These are phyloP conservation scores for Penicillium sp. DNA, from an alignment of 2,329 filamentous ascomycete species.

Conservation along the genomic window DNA sequence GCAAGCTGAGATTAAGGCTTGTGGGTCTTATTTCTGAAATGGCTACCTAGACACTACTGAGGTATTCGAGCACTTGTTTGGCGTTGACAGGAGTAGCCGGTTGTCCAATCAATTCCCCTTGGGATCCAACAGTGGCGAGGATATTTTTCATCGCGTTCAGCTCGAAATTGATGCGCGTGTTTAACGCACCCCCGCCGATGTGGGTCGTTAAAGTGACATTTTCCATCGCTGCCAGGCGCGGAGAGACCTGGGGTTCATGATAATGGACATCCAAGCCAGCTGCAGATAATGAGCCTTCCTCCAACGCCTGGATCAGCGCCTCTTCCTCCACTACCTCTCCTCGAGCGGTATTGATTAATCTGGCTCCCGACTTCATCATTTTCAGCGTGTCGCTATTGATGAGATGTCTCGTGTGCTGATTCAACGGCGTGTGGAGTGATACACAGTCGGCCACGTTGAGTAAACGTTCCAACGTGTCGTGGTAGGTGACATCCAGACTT, in stretches of 20 bases:
- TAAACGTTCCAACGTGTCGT: constrained; percentile 1
- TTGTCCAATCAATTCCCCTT: constrained; percentile 6
- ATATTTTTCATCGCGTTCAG: constrained; percentile 51
- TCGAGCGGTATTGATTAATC: constrained; percentile 59
- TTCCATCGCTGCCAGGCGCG: constrained; percentile 42
- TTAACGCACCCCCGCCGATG: constrained; percentile 53
- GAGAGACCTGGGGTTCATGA: constrained; percentile 57
- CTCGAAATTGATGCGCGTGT: constrained; percentile 56
- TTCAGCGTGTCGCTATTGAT: background rate
- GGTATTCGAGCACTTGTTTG: constrained; percentile 6
- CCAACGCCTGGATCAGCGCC: constrained; percentile 54
- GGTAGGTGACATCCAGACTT: constrained; percentile 27
- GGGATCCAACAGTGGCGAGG: background rate
- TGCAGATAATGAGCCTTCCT: constrained; percentile 51
- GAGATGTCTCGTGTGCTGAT: constrained; percentile 5
- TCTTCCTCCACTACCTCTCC: constrained; percentile 59
- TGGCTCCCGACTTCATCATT: constrained; percentile 37
- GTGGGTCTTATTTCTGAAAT: background rate
- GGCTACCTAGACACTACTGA: background rate
- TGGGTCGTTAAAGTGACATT: constrained; percentile 54
- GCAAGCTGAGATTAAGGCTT: background rate
- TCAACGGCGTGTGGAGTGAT: constrained; percentile 8
- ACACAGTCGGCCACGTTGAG: constrained; percentile 8
- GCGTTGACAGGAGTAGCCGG: constrained; percentile 9
- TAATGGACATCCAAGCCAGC: constrained; percentile 61